Evolutionary conservation across 2,329 filamentous ascomycete species (phyloP).

Genomic region (Neopestalotiopsis rosae): DNA sequence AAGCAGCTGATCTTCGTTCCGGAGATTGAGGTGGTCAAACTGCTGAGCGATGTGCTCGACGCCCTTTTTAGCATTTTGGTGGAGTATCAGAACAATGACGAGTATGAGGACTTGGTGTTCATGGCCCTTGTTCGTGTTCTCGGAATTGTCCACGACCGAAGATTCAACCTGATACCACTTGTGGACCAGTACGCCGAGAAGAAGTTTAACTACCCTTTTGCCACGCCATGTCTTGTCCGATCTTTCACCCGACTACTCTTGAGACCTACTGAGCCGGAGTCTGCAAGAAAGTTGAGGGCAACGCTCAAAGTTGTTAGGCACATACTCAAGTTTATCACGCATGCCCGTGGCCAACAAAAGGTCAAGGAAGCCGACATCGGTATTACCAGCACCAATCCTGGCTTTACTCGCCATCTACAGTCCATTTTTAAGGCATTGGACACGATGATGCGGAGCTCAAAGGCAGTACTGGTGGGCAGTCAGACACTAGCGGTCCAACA

Average conservation of each 20-base stretch:
- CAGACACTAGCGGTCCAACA: constrained; percentile 96
- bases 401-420: constrained; percentile 82
- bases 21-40: constrained; percentile 96
- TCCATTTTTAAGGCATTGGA: constrained; percentile 91
- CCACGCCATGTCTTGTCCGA: constrained; percentile 83
- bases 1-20: constrained; percentile 90
- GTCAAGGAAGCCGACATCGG: constrained; percentile 88
- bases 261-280: constrained; percentile 82
- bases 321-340: constrained; percentile 92
- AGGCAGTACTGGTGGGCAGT: constrained; percentile 86
- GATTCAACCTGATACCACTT: constrained; percentile 88
- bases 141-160: constrained; percentile 90
- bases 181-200: constrained; percentile 91
- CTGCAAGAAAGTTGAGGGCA: constrained; percentile 81
- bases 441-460: constrained; percentile 84
- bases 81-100: constrained; percentile 87
- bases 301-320: constrained; percentile 95
- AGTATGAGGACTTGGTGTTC: constrained; percentile 92
- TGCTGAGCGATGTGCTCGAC: constrained; percentile 87
- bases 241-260: constrained; percentile 85
- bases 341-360: constrained; percentile 83
- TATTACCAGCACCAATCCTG: constrained; percentile 74
- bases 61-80: constrained; percentile 90
- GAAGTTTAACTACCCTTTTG: constrained; percentile 91
- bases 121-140: constrained; percentile 87